Conservation (phyloP, 352 stramenopile genomes). For the Phytopythium mirpurense region DNA sequence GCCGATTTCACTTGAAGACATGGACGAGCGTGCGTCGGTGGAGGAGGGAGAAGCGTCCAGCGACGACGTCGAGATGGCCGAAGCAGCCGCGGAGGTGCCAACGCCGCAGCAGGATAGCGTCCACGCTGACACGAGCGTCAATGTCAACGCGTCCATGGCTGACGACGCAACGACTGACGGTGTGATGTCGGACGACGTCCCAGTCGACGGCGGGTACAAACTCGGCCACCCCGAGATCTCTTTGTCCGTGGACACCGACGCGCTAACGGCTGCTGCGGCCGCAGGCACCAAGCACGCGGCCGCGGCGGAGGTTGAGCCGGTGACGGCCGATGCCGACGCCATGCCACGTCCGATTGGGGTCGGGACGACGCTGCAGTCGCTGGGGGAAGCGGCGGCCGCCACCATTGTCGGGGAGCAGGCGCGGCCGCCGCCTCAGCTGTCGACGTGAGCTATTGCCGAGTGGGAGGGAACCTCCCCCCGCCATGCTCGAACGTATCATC, state of each 20-base stretch:
- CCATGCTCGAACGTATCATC: no score
- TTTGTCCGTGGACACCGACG: background rate
- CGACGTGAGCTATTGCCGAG: no score
- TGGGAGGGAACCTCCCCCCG: no score
- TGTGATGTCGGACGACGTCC: background rate
- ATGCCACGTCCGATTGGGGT: background rate
- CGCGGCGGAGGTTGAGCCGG: background rate
- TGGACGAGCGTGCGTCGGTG: background rate
- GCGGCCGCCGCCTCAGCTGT: background rate
- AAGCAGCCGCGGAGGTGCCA: background rate
- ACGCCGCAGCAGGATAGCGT: background rate
- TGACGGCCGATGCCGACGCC: background rate
- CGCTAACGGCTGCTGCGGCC: background rate
- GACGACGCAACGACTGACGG: background rate
- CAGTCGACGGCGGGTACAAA: background rate
- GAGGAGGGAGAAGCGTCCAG: constrained; percentile 1
- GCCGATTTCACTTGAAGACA: background rate
- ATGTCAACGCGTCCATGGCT: background rate
- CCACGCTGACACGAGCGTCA: background rate
- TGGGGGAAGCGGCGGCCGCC: background rate
- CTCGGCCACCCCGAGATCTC: background rate
- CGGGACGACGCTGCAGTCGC: background rate
- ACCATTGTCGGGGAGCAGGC: background rate
- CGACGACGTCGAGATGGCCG: constrained; percentile 1
- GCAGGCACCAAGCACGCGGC: background rate